These are phyloP conservation scores for Apophysomyces ossiformis DNA, from an alignment of 371 early-diverging fungal genomes.

Conservation along the genomic window DNA sequence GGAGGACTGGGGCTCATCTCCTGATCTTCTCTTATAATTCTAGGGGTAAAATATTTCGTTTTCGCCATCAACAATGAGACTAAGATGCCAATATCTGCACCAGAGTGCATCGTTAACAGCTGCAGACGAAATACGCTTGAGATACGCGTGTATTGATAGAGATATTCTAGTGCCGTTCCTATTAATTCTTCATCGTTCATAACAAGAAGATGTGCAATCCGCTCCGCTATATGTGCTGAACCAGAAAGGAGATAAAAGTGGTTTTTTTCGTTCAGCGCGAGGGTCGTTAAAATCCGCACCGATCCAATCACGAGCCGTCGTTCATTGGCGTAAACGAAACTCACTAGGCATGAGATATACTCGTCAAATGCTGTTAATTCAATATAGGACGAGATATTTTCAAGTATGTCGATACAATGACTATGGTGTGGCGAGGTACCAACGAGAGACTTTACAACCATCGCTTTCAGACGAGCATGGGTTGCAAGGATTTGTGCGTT, in stretches of 20 bases:
- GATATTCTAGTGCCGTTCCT: constrained; percentile 68
- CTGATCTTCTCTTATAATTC: constrained; percentile 29
- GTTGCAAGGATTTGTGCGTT: constrained; percentile 57
- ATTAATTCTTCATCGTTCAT: constrained; percentile 75
- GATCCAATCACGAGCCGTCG: constrained; percentile 66
- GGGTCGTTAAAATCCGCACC: constrained; percentile 61
- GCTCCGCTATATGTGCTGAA: constrained; percentile 30
- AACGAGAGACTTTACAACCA: constrained; percentile 59
- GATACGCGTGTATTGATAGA: constrained; percentile 70
- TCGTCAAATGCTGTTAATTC: constrained; percentile 42
- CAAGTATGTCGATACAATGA: constrained; percentile 72
- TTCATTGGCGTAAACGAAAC: constrained; percentile 59
- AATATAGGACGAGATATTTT: constrained; percentile 61
- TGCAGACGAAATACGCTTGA: constrained; percentile 49
- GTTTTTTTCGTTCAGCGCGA: constrained; percentile 63
- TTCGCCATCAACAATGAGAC: constrained; percentile 51
- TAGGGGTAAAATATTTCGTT: constrained; percentile 41
- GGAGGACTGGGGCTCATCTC: constrained; percentile 27
- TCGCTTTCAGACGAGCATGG: constrained; percentile 45
- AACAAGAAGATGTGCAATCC: constrained; percentile 67
- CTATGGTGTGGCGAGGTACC: constrained; percentile 53
- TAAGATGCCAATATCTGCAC: constrained; percentile 53
- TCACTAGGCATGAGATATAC: constrained; percentile 40
- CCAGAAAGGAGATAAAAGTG: constrained; percentile 37
- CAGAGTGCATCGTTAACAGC: constrained; percentile 45